A percentile compares a stretch with the other conserved stretches of the same genome.
Conservation (phyloP, 352 stramenopile species). For the Phytophthora rubi region DNA sequence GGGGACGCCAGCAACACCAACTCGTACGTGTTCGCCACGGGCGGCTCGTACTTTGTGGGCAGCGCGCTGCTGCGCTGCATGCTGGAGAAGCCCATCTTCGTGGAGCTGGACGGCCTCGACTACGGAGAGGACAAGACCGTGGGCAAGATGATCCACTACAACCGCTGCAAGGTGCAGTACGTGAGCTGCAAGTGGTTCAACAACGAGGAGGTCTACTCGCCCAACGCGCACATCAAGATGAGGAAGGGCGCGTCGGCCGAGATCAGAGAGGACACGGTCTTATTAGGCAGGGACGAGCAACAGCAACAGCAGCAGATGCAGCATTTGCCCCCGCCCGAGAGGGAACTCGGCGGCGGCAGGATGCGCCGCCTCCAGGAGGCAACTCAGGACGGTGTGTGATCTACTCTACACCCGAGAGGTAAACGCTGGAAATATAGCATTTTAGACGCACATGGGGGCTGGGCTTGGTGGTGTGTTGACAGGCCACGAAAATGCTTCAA, state of each 20-base stretch:
- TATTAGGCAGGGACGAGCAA: conserved; percentile 57
- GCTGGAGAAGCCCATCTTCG: conserved; percentile 65
- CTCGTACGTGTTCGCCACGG: conserved; percentile 83
- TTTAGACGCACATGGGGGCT: conserved; percentile 28
- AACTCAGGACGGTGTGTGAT: conserved; percentile 18
- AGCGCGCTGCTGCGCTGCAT: conserved; percentile 71
- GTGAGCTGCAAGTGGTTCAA: conserved; percentile 90
- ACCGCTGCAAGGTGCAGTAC: conserved; percentile 77
- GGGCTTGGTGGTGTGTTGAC: background rate
- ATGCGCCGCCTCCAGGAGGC: conserved; percentile 31
- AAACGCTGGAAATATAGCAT: conserved; percentile 37
- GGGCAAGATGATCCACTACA: conserved; percentile 87
- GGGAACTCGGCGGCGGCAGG: conserved; percentile 18
- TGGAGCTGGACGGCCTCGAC: conserved; percentile 70
- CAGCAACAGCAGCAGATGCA: background rate
- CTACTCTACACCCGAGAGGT: background rate
- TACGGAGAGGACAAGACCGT: conserved; percentile 83
- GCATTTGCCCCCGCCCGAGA: conserved; percentile 14
- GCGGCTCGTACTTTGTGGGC: conserved; percentile 78
- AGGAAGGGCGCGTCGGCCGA: conserved; percentile 63
- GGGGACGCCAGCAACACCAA: conserved; percentile 65
- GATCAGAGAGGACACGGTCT: conserved; percentile 64
- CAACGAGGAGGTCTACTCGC: conserved; percentile 80
- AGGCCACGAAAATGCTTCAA: background rate
- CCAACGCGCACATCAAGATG: conserved; percentile 74